These are phyloP conservation scores for Rhodotorula sp. DNA, from an alignment of 1,284 basidiomycete genomes.

Conservation along the genomic window DNA sequence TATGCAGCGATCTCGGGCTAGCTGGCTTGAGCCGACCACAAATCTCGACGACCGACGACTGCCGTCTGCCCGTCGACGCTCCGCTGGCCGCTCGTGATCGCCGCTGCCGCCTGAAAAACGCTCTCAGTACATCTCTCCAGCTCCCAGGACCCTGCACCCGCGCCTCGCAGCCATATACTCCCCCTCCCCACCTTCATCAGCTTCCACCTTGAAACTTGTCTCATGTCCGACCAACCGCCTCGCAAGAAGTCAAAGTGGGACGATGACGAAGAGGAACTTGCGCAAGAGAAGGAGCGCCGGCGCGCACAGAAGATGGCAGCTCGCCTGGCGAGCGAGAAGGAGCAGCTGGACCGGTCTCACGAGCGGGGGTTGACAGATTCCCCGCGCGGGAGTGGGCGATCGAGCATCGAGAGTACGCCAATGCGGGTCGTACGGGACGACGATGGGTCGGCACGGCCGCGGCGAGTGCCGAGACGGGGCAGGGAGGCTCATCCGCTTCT, in stretches of 20 bases:
- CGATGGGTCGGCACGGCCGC: background rate
- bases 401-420: constrained; percentile 1
- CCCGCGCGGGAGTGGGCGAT: background rate
- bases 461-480: constrained; percentile 15
- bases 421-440: background rate
- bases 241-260: constrained; percentile 44
- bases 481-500: constrained; percentile 36
- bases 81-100: too few relatives aligned
- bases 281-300: constrained; percentile 22
- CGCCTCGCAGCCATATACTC: too few relatives aligned
- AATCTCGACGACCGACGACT: too few relatives aligned
- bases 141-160: too few relatives aligned
- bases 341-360: background rate
- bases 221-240: constrained; percentile 21
- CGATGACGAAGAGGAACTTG: constrained; percentile 33
- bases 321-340: constrained; percentile 22
- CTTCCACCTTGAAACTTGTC: background rate
- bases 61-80: too few relatives aligned
- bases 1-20: too few relatives aligned
- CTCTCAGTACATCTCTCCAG: too few relatives aligned
- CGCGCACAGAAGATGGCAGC: constrained; percentile 30
- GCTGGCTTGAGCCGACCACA: too few relatives aligned
- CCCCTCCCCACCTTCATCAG: background rate
- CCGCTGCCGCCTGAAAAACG: too few relatives aligned
- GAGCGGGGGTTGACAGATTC: background rate